Evolutionary conservation across 176 grass and related monocot species (phyloP).

Genomic region (Alopecurus myosuroides): DNA sequence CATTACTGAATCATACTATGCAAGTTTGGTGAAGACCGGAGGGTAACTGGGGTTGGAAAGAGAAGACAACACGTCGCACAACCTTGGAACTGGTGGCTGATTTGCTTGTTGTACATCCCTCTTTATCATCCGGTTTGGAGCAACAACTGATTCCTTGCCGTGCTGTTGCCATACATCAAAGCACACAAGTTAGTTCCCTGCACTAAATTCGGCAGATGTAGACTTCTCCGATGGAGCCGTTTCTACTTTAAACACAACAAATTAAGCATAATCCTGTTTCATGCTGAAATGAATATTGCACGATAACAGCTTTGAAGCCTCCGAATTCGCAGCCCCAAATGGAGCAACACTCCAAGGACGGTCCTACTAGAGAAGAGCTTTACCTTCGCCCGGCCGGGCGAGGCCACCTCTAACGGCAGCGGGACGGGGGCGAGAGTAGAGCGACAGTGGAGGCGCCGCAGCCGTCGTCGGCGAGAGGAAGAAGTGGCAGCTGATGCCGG

Average conservation of each 20-base stretch:
- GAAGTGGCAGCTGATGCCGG: slow-evolving; percentile 24
- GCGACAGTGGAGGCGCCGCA: neutral
- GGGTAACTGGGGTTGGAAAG: neutral
- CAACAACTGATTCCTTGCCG: slow-evolving; percentile 13
- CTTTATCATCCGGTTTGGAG: neutral
- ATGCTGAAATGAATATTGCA: neutral
- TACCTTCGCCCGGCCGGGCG: neutral
- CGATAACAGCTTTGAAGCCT: neutral
- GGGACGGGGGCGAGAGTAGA: neutral
- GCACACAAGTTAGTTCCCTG: neutral
- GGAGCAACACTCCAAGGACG: too few species aligned
- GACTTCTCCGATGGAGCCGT: neutral
- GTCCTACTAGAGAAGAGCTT: neutral
- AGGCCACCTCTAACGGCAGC: neutral
- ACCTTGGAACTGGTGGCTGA: neutral
- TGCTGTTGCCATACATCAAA: slow-evolving; percentile 6
- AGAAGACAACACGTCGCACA: neutral
- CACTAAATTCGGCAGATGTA: neutral
- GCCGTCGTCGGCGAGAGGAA: slow-evolving; percentile 22
- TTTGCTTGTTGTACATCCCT: neutral
- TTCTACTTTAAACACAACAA: too few species aligned
- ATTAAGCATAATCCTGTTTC: neutral
- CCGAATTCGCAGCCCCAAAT: neutral
- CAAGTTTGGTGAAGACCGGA: neutral
- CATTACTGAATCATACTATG: neutral